Conservation (phyloP, 176 grass and related monocot species). For the Oropetium thomaeum region DNA sequence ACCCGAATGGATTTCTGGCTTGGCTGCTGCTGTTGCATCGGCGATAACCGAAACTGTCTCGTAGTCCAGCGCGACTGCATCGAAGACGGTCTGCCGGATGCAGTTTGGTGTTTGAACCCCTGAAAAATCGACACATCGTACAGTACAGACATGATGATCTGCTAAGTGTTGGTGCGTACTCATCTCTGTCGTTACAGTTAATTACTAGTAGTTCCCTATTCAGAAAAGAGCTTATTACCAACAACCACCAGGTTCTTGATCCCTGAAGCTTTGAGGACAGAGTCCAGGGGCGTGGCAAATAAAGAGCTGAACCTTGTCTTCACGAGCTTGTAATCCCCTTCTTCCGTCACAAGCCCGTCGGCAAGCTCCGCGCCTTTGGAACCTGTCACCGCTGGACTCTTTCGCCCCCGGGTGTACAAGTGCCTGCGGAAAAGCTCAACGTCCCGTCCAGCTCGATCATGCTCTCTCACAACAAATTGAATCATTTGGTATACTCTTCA, state of each 20-base stretch:
- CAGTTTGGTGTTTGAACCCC: constrained; percentile 95
- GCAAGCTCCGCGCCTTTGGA: constrained; percentile 63
- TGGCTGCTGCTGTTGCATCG: constrained; percentile 82
- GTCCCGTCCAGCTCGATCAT: constrained; percentile 77
- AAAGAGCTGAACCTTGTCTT: constrained; percentile 95
- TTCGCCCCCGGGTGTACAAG: constrained; percentile 48
- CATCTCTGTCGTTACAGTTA: background rate
- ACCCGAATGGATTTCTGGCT: constrained; percentile 82
- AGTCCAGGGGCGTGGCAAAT: constrained; percentile 72
- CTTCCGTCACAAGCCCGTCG: constrained; percentile 69
- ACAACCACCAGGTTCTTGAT: constrained; percentile 75
- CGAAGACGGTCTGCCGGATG: constrained; percentile 86
- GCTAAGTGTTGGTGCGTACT: background rate
- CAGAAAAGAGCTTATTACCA: constrained; percentile 61
- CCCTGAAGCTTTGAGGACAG: constrained; percentile 62
- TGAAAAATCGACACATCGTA: constrained; percentile 2
- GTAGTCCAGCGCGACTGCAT: constrained; percentile 85
- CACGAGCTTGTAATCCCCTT: constrained; percentile 78
- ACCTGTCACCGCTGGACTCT: constrained; percentile 70
- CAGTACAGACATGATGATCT: background rate
- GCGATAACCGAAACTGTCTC: constrained; percentile 62
- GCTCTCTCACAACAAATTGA: constrained; percentile 63
- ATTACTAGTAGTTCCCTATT: background rate
- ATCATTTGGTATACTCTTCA: background rate
- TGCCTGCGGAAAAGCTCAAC: constrained; percentile 74